These are phyloP conservation scores for Boletus vermiculosoides DNA, from an alignment of 768 basidiomycete species.

Conservation along the genomic window DNA sequence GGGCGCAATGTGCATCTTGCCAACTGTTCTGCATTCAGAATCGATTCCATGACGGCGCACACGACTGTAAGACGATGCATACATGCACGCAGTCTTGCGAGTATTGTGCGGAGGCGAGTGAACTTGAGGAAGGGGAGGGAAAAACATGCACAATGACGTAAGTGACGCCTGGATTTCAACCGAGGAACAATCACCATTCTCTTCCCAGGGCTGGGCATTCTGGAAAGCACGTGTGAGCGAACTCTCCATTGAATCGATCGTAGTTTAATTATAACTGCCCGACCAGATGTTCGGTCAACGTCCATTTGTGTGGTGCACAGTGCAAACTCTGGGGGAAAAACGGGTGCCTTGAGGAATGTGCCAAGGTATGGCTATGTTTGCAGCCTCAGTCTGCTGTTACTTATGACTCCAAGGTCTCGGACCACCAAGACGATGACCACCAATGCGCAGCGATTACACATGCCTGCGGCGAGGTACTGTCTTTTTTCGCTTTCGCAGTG, in stretches of 20 bases:
- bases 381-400: not conserved
- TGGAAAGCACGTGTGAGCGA: constrained; percentile 51
- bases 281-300: constrained; percentile 48
- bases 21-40: constrained; percentile 48
- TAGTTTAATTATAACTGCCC: not conserved
- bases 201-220: constrained; percentile 51
- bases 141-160: constrained; percentile 47
- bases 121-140: constrained; percentile 28
- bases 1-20: constrained; percentile 45
- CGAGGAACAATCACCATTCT: not conserved
- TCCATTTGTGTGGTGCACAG: constrained; percentile 54
- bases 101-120: constrained; percentile 34
- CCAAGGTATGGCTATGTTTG: constrained; percentile 38
- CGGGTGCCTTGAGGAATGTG: constrained; percentile 54
- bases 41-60: constrained; percentile 45
- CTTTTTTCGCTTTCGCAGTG: not conserved
- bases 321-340: constrained; percentile 45
- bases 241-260: constrained; percentile 1
- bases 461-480: constrained; percentile 52
- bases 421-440: constrained; percentile 50
- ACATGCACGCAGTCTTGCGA: constrained; percentile 44
- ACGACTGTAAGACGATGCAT: constrained; percentile 53
- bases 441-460: constrained; percentile 51
- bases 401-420: constrained; percentile 38
- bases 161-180: constrained; percentile 19